Evolutionary conservation across 2,329 filamentous ascomycete genomes (phyloP).

Genomic region (Fonsecaea monophora): DNA sequence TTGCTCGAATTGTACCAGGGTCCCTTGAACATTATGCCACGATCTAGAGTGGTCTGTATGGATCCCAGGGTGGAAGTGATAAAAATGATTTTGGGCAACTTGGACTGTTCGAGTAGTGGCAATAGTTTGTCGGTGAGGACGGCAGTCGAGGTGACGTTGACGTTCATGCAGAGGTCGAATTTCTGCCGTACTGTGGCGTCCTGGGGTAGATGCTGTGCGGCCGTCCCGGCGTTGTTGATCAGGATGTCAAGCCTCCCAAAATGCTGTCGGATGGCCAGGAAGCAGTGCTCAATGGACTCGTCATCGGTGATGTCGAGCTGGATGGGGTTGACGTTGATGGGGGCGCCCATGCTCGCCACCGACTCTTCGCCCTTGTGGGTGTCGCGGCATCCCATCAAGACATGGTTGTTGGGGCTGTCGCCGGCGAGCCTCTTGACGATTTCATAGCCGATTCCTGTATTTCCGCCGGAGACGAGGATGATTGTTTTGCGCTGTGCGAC

Average conservation of each 20-base stretch:
- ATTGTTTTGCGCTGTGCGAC: constrained; percentile 35
- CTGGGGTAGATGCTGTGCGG: constrained; percentile 30
- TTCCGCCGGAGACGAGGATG: constrained; percentile 36
- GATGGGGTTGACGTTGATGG: constrained; percentile 42
- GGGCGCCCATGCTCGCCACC: constrained; percentile 36
- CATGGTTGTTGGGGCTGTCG: constrained; percentile 45
- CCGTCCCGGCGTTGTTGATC: constrained; percentile 47
- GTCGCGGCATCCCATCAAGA: constrained; percentile 46
- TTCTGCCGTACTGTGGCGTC: constrained; percentile 33
- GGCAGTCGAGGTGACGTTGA: constrained; percentile 40
- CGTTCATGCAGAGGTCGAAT: constrained; percentile 39
- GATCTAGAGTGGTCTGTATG: constrained; percentile 24
- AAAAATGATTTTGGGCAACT: constrained; percentile 38
- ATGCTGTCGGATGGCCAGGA: constrained; percentile 41
- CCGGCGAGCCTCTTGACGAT: constrained; percentile 41
- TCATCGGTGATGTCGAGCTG: constrained; percentile 46
- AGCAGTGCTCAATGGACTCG: constrained; percentile 45
- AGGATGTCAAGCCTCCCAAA: constrained; percentile 48
- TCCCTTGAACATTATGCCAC: constrained; percentile 16
- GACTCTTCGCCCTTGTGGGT: constrained; percentile 48
- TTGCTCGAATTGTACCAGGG: constrained; percentile 37
- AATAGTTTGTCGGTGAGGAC: constrained; percentile 36
- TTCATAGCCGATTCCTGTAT: constrained; percentile 38
- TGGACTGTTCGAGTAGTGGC: constrained; percentile 36
- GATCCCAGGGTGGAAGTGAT: constrained; percentile 31